phyloP scores from a whole-genome alignment of 169 alveolate genomes.

The Plasmodium fragile region DNA sequence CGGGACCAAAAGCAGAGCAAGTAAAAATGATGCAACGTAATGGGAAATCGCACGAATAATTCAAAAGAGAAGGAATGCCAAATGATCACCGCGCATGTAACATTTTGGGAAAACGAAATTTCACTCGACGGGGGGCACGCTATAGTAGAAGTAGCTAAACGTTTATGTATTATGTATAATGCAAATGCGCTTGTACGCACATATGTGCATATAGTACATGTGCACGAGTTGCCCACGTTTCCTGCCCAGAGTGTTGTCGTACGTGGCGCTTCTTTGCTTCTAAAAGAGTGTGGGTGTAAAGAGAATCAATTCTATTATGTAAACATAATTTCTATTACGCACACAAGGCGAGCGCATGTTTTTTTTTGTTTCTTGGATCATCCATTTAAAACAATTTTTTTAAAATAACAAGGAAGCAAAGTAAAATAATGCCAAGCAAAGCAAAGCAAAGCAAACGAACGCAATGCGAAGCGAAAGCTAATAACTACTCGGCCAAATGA shows the following conservation, averaged over 20 bases:
- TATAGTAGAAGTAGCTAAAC: background rate
- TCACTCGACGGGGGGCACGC: background rate
- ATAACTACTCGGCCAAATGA: background rate
- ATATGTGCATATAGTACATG: background rate
- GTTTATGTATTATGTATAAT: background rate
- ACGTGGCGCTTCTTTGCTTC: background rate
- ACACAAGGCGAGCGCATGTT: background rate
- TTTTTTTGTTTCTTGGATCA: background rate
- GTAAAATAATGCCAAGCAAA: too few relatives aligned
- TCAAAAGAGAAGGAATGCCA: background rate
- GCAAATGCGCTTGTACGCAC: background rate
- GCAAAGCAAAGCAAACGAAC: background rate
- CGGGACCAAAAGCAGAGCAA: background rate
- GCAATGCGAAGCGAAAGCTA: background rate
- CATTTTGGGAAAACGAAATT: background rate
- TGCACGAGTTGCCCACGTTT: background rate
- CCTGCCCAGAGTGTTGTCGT: background rate
- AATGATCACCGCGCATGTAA: background rate
- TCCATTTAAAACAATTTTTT: background rate
- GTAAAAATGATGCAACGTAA: background rate
- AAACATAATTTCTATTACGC: background rate
- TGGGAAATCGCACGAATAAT: background rate
- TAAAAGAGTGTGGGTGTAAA: background rate
- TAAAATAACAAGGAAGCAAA: background rate
- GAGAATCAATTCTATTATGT: background rate